Evolutionary conservation across 805 yeast species (phyloP), one percentile per base, ranked within the genome.

Genomic region (Brettanomyces nanus): DNA sequence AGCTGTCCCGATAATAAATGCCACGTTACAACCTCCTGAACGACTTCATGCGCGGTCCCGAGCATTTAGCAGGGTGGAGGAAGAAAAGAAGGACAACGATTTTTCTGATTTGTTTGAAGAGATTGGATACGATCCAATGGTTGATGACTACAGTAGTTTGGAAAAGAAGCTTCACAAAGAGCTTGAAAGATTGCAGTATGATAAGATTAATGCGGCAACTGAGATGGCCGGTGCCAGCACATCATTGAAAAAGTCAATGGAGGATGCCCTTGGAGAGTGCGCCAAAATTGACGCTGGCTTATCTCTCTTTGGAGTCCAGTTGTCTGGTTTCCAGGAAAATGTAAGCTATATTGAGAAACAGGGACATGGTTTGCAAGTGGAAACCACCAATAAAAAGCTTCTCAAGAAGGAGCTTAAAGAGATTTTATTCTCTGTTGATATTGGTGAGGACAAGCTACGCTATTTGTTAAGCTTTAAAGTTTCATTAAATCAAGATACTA

Each of bases 281-380:
- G 69, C 71, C 30, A 62, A 63, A 28, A 62, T 82, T 36, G 75
- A 69, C 37, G 75, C 78, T 2, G 56, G 70, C 13, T 57, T 81
- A 38, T 69, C 76, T 3, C 61, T 72, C 23, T 77, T 77, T 45
- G 66, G 75, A 13, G 77, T 79, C 45, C 84, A 80, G 44, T 58
- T 80, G 35, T 68, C 77, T 11, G 70, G 78, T 3, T 73, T 85
- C 27, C 71, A 78, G 11, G 75, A 75, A 3, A 90, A 83, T 43
- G 75, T 89, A 36, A 71, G 73, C 33, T 73, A 69, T 36, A 77
- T 87, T 30, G 95, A 86, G 52, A 66, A 68, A 26, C 83, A 80
- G 52, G 78, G 89, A 3, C 76, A 81, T 48, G 95, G 95, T 35
- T 59, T 86, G 14, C 96, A 89, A 58, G 80, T 89, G 5, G 80